Percentiles rank a stretch among this genome's conserved stretches.
Evolutionary conservation across 139 green algal species (phyloP).

Genomic region (Astrephomene gubernaculifera): DNA sequence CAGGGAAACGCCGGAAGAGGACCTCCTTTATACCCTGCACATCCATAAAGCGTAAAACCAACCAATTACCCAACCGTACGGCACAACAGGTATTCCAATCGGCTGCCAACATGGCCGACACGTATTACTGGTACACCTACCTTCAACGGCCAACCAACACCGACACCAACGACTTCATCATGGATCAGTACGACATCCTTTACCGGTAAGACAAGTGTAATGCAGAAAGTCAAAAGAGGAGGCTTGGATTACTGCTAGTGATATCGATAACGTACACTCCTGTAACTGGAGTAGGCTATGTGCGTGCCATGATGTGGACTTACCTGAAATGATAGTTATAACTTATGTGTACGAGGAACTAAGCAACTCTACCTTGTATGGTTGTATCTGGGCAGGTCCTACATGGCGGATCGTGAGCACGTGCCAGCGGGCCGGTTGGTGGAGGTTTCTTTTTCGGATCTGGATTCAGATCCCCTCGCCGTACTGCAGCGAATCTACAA

Average conservation of each 20-base stretch:
- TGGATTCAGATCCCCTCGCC: slow-evolving; percentile 62
- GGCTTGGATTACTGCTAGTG: no score
- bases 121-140: slow-evolving; percentile 66
- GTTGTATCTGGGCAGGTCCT: slow-evolving; percentile 6
- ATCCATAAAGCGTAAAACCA: no score
- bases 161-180: slow-evolving; percentile 64
- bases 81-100: slow-evolving; percentile 56
- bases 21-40: no score
- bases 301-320: no score
- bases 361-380: no score
- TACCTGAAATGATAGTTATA: neutral
- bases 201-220: slow-evolving; percentile 31
- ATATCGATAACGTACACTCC: no score
- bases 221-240: neutral
- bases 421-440: slow-evolving; percentile 42
- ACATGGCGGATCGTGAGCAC: slow-evolving; percentile 31
- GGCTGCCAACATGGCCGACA: slow-evolving; percentile 70
- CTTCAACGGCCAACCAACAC: slow-evolving; percentile 52
- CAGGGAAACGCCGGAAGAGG: no score
- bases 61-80: no score
- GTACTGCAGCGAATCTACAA: slow-evolving; percentile 62
- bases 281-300: no score
- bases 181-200: slow-evolving; percentile 67
- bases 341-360: neutral
- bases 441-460: slow-evolving; percentile 65